phyloP scores from a whole-genome alignment of 2,329 filamentous ascomycete species.

The Ilyonectria mors-panacis region DNA sequence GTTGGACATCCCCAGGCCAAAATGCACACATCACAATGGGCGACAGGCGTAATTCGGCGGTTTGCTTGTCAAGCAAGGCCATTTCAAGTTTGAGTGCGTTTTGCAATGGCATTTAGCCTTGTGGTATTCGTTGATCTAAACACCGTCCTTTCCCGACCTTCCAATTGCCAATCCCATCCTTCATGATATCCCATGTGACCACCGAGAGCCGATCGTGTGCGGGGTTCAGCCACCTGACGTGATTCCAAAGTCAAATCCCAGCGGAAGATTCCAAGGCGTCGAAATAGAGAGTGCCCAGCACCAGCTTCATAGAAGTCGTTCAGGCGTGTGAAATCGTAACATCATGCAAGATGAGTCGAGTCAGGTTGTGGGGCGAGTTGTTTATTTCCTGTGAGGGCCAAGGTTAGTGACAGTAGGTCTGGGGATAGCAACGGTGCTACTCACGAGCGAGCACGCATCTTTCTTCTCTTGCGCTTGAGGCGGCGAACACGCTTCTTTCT shows the following conservation, averaged over 20 bases:
- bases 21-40: conserved; percentile 10
- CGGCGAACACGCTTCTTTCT: conserved; percentile 99
- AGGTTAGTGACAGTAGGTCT: conserved; percentile 51
- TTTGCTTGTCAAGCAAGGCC: conserved; percentile 48
- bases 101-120: conserved; percentile 47
- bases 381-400: conserved; percentile 74
- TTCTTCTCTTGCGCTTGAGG: conserved; percentile 99
- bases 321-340: conserved; percentile 53
- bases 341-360: conserved; percentile 63
- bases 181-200: conserved; percentile 51
- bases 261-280: conserved; percentile 40
- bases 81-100: conserved; percentile 43
- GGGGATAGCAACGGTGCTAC: conserved; percentile 54
- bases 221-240: conserved; percentile 49
- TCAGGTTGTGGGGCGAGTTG: conserved; percentile 72
- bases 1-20: conserved; percentile 14
- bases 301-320: conserved; percentile 47
- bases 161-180: conserved; percentile 50
- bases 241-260: conserved; percentile 48
- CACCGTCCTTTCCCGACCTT: conserved; percentile 51
- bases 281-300: conserved; percentile 41
- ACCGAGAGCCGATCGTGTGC: conserved; percentile 48
- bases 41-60: conserved; percentile 42
- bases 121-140: conserved; percentile 49
- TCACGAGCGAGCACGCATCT: conserved; percentile 98